Percentiles rank a stretch among this genome's conserved stretches.
Evolutionary conservation across 257 asterid genomes (phyloP).

Genomic region (Solanum ossicruentum): DNA sequence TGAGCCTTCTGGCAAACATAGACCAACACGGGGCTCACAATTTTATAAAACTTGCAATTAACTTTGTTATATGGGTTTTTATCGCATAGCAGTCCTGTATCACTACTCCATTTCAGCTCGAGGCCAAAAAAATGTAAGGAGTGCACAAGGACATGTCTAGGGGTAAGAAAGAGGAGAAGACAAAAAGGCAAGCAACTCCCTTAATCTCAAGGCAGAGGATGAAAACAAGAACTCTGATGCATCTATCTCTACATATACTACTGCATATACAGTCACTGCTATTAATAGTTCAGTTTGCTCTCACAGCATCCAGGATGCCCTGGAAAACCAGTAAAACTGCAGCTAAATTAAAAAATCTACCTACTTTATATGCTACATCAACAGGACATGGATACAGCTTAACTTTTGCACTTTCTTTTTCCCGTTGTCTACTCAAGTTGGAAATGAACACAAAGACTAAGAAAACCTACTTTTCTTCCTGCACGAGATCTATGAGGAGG

Average conservation of each 20-base stretch:
- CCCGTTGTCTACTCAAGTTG: neutral
- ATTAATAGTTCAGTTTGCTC: neutral
- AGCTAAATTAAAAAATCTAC: neutral
- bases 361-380: neutral
- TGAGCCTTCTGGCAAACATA: neutral
- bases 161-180: neutral
- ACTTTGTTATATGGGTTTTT: neutral
- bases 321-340: neutral
- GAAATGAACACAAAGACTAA: neutral
- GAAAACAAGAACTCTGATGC: neutral
- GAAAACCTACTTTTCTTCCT: conserved; percentile 59
- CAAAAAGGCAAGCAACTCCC: neutral
- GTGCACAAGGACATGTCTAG: neutral
- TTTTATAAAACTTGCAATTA: neutral
- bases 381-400: neutral
- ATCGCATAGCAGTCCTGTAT: neutral
- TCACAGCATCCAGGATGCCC: neutral
- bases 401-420: neutral
- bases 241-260: neutral
- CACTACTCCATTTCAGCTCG: neutral
- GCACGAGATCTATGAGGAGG: conserved; percentile 35
- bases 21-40: neutral
- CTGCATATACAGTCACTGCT: neutral
- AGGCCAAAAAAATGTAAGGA: neutral
- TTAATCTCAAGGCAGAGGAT: neutral